Evolutionary conservation across 2,329 filamentous ascomycete genomes (phyloP), one percentile per base, ranked within the genome.

Genomic region (Alternaria sp.): DNA sequence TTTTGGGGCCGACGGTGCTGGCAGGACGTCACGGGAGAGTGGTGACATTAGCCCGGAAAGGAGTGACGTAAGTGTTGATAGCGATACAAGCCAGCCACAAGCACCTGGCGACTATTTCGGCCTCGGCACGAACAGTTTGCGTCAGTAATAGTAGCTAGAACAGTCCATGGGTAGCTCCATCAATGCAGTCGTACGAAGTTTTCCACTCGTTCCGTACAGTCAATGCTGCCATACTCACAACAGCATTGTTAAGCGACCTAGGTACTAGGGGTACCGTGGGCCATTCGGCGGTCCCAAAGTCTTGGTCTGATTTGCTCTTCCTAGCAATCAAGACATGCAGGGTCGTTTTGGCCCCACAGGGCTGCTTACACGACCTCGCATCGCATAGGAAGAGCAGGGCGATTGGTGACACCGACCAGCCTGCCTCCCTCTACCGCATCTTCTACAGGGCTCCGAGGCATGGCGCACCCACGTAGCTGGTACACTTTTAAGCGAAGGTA

Each of bases 31-130:
- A 13, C 58, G 56, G 46, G 68, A 62, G 21, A 68, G 60, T 48
- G 62, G 56, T 34, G 63, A 61, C 41, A 45, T 58, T 13, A 69
- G 69, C 54, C 61, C 66, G 9, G 62, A 63, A 14, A 62, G 31
- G 39, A 61, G 63, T 21, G 46, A 46, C 17, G 41, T 55, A 40
- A 62, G 67, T 51, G 60, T 54, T 33, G 63, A 63, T 14, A 63
- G 59, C 50, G 56, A 51, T 29, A 51, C 52, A 42, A 52, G 51
- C 31, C 53, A 34, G 23, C 36, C 44, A 48, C 57, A 61, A 42
- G 42, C 51, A 40, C 40, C 62, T 26, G 55, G 55, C 6, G 69
- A 71, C 49, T 70, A 71, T 29, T 71, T 71, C 48, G 69, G 65
- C 24, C 57, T 69, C 26, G 68, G 67, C 9, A 44, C 64, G 49